Evolutionary conservation across 2,329 filamentous ascomycete species (phyloP), one percentile per base, ranked within the genome.

Genomic region (Tolypocladium nubicola): DNA sequence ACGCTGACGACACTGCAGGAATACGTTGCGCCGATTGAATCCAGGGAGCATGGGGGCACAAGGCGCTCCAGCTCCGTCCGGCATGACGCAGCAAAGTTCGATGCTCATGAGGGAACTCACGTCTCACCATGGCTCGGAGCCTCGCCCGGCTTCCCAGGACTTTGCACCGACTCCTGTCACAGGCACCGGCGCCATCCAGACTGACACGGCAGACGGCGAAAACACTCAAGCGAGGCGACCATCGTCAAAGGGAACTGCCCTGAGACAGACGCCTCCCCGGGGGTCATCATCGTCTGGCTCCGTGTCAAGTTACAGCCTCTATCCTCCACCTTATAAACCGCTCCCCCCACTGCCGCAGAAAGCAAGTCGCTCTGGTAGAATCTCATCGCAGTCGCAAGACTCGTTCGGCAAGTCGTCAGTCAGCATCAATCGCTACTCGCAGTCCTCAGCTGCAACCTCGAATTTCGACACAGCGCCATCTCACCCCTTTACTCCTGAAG

Each of bases 251-350:
- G 47, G 47, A 50, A 35, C 16, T 21, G 30, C 47, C 26, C 47
- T 19, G 8, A 35, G 16, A 30, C 47, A 35, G 14, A 49, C 45
- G 45, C 45, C 45, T 30, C 45, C 26, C 9, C 45, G 45, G 33
- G 47, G 47, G 10, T 50, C 47, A 9, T 19, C 39, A 33, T 41
- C 53, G 26, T 43, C 53, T 14, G 54, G 40, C n/a, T 45, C 54
- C 33, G 3, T 35, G 10, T 37, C 47, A 2, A 19, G 37, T 23
- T 60, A 59, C 47, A 62, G 58, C 49, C 57, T 60, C 6, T 60
- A 60, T 47, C 62, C 62, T 23, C 59, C 62, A 26, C 62, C 61
- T 3, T 60, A 59, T 13, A 63, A 63, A 53, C 62, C 62, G 4
- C 47, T 63, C 1, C 62, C 62, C 11, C 56, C 62, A 14, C 47